These are phyloP conservation scores for Coprinopsis strossmayeri DNA, from an alignment of 768 basidiomycete species.

Conservation along the genomic window DNA sequence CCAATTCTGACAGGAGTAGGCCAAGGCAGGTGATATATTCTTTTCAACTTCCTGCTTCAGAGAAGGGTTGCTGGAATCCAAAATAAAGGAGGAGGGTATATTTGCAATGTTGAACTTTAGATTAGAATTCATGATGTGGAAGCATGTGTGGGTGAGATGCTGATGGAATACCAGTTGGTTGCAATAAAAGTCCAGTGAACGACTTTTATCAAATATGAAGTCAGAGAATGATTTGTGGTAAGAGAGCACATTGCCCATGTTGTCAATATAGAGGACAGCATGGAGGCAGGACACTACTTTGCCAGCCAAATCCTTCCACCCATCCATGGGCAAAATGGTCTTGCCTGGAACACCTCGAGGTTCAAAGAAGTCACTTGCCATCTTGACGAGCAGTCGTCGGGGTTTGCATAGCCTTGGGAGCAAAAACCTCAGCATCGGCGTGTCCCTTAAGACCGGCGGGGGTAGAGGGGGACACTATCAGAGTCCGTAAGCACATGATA, in stretches of 20 bases:
- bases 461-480: too few relatives aligned
- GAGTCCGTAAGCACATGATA: too few relatives aligned
- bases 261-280: background rate
- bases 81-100: conserved; percentile 10
- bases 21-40: conserved; percentile 10
- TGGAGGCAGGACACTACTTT: too few relatives aligned
- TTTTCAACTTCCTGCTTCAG: conserved; percentile 1
- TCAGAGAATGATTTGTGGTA: conserved; percentile 1
- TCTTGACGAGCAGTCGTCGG: too few relatives aligned
- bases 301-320: too few relatives aligned
- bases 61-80: conserved; percentile 7
- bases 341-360: too few relatives aligned
- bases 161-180: background rate
- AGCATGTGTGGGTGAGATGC: background rate
- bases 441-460: too few relatives aligned
- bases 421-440: too few relatives aligned
- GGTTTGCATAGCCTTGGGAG: too few relatives aligned
- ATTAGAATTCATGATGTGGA: conserved; percentile 2
- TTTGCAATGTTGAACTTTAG: conserved; percentile 16
- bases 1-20: conserved; percentile 13
- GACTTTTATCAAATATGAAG: conserved; percentile 2
- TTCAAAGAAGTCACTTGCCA: too few relatives aligned
- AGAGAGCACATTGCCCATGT: background rate
- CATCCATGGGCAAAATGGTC: too few relatives aligned
- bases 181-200: background rate